phyloP scores from a whole-genome alignment of 108 stramenopile genomes.

The Cyclotella distinguenda region DNA sequence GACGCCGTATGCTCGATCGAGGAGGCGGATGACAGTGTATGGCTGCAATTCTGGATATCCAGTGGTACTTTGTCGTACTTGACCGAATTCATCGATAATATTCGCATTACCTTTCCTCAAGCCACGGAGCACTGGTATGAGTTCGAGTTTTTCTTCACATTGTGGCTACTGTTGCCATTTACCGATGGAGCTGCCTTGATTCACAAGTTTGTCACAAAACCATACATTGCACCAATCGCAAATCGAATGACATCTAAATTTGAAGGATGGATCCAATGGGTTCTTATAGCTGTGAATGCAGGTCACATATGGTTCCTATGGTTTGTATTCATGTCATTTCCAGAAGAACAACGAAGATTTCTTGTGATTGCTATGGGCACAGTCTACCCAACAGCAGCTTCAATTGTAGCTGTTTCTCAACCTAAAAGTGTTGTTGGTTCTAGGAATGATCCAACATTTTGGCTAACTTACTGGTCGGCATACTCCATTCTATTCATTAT shows the following conservation, averaged over 20 bases:
- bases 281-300: background rate
- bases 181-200: conserved; percentile 53
- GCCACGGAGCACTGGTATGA: conserved; percentile 54
- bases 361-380: conserved; percentile 45
- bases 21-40: conserved; percentile 42
- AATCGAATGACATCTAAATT: conserved; percentile 13
- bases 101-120: conserved; percentile 27
- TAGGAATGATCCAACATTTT: conserved; percentile 23
- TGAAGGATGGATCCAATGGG: conserved; percentile 27
- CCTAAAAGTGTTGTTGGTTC: conserved; percentile 29
- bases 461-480: conserved; percentile 59
- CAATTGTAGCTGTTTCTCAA: conserved; percentile 36
- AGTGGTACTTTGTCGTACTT: conserved; percentile 22
- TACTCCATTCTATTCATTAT: conserved; percentile 43
- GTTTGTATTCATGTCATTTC: conserved; percentile 53
- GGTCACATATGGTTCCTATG: conserved; percentile 32
- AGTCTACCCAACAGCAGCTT: conserved; percentile 49
- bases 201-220: conserved; percentile 43
- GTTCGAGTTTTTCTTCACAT: conserved; percentile 51
- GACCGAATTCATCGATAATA: conserved; percentile 50
- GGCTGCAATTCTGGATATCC: conserved; percentile 42
- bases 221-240: conserved; percentile 32
- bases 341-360: conserved; percentile 41
- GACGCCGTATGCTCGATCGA: conserved; percentile 45
- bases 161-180: conserved; percentile 54